Percentiles rank a stretch among this genome's conserved stretches.
phyloP scores from a whole-genome alignment of 768 basidiomycete genomes.

The Calocybe cyanea region DNA sequence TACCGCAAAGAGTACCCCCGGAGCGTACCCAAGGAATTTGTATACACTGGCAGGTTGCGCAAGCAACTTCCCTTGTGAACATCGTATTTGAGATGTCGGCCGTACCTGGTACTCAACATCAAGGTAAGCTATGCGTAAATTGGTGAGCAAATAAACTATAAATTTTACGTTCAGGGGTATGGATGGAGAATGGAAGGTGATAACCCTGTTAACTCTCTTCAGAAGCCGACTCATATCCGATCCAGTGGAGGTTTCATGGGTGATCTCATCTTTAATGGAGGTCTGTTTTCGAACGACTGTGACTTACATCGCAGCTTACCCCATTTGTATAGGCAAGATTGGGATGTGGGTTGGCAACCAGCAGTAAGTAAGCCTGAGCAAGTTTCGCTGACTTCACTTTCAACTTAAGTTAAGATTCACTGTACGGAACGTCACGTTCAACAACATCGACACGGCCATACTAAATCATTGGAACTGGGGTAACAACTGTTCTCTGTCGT shows the following conservation, averaged over 20 bases:
- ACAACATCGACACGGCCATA: constrained; percentile 24
- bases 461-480: constrained; percentile 18
- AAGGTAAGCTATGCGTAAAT: constrained; percentile 39
- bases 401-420: constrained; percentile 39
- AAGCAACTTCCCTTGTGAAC: constrained; percentile 34
- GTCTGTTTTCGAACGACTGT: constrained; percentile 25
- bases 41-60: constrained; percentile 79
- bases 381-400: background rate
- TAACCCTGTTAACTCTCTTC: background rate
- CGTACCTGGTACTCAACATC: constrained; percentile 58
- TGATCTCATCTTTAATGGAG: constrained; percentile 44
- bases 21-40: constrained; percentile 54
- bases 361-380: constrained; percentile 41
- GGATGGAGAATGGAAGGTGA: constrained; percentile 78
- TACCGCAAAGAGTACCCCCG: constrained; percentile 40
- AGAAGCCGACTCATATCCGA: background rate
- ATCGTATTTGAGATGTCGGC: constrained; percentile 73
- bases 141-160: background rate
- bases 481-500: background rate
- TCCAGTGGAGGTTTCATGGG: constrained; percentile 48
- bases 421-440: constrained; percentile 55
- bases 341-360: constrained; percentile 80
- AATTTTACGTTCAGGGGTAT: constrained; percentile 30
- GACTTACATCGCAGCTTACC: background rate
- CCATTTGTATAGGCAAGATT: constrained; percentile 42